A percentile compares a stretch with the other conserved stretches of the same genome.
phyloP scores from a whole-genome alignment of 2,329 filamentous ascomycete genomes.

The Pseudophaeomoniella oleicola region DNA sequence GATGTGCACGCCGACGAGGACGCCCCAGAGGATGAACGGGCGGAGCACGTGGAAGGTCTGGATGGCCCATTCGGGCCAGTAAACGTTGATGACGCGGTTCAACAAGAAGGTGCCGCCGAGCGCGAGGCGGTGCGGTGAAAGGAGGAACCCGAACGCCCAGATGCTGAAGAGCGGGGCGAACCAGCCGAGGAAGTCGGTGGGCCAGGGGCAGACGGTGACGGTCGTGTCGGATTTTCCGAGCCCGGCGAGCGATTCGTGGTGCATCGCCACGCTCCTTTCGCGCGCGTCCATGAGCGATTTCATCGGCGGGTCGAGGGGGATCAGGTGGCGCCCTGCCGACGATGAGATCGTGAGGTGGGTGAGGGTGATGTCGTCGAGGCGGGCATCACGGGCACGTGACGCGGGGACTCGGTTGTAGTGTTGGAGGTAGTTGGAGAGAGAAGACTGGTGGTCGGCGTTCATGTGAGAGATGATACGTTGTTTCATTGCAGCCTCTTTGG shows the following conservation, averaged over 20 bases:
- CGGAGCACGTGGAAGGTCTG: background rate
- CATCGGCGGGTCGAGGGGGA: slow-evolving; percentile 60
- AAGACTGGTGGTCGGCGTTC: slow-evolving; percentile 67
- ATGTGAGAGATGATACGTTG: slow-evolving; percentile 64
- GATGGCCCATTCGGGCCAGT: background rate
- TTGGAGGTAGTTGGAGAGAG: slow-evolving; percentile 63
- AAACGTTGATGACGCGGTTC: background rate
- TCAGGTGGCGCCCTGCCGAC: slow-evolving; percentile 27
- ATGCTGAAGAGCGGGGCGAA: background rate
- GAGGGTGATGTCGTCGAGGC: slow-evolving; percentile 52
- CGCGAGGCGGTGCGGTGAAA: background rate
- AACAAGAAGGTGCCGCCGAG: background rate
- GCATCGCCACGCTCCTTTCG: slow-evolving; percentile 59
- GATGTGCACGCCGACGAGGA: background rate
- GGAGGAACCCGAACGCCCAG: background rate
- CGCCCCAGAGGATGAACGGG: background rate
- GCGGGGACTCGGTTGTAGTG: slow-evolving; percentile 49
- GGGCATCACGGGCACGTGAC: slow-evolving; percentile 39
- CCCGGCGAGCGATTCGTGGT: slow-evolving; percentile 40
- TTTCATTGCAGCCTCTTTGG: slow-evolving; percentile 30
- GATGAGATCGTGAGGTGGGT: slow-evolving; percentile 47
- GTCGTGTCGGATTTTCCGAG: slow-evolving; percentile 47
- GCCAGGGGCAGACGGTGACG: slow-evolving; percentile 37
- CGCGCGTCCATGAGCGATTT: slow-evolving; percentile 52
- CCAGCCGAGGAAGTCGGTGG: slow-evolving; percentile 8